These are phyloP conservation scores for Borovskyia barvae DNA, from an alignment of 208 protist genomes.

Conservation along the genomic window DNA sequence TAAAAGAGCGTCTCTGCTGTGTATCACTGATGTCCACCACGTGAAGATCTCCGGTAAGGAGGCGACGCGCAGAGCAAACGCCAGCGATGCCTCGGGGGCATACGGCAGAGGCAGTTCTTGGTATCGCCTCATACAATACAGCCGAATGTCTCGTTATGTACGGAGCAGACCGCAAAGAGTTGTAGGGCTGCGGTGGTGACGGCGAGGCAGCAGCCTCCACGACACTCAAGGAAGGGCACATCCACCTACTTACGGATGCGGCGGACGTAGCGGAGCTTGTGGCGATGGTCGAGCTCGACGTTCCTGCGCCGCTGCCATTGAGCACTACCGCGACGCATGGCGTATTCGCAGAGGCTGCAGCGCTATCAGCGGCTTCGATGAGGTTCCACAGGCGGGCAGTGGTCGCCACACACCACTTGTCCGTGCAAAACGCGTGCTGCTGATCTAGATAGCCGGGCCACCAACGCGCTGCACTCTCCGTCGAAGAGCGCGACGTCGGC, in stretches of 20 bases:
- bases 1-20: no score
- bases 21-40: constrained; percentile 26
- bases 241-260: background rate
- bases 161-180: background rate
- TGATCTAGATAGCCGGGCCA: constrained; percentile 41
- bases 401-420: constrained; percentile 40
- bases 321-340: constrained; percentile 5
- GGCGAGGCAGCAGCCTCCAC: background rate
- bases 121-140: constrained; percentile 30
- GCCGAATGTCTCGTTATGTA: constrained; percentile 20
- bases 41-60: constrained; percentile 29
- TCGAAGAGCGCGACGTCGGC: background rate
- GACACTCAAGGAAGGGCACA: background rate
- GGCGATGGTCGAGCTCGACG: background rate
- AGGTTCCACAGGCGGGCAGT: constrained; percentile 31
- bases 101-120: background rate
- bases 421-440: constrained; percentile 22
- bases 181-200: background rate
- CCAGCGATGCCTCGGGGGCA: no score
- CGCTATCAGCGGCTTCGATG: constrained; percentile 22
- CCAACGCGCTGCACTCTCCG: constrained; percentile 26
- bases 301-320: background rate
- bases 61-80: no score
- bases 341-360: background rate
- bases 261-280: background rate